Conservation (phyloP, 140 eudicot genomes). For the Flaveria floridana region DNA sequence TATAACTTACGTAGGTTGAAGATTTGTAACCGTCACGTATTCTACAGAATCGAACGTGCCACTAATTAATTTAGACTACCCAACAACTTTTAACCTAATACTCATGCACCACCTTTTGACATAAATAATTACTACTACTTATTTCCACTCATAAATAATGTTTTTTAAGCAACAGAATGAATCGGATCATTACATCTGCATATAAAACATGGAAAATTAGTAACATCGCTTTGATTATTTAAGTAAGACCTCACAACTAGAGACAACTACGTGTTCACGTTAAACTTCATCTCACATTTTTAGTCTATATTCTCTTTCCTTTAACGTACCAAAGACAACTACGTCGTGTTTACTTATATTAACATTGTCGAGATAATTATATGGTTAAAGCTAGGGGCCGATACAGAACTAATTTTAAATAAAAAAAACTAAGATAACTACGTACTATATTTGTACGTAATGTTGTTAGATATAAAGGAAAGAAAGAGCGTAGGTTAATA, state of each 20-base stretch:
- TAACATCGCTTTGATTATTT: constrained; percentile 12
- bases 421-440: no score
- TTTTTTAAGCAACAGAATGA: neutral
- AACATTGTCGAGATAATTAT: no score
- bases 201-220: neutral
- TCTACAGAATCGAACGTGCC: constrained; percentile 30
- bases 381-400: no score
- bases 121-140: neutral
- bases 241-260: neutral
- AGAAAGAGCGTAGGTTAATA: no score
- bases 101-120: constrained; percentile 15
- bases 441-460: no score
- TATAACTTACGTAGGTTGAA: neutral
- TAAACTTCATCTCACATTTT: neutral
- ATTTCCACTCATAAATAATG: neutral
- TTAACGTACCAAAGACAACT: neutral
- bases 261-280: constrained; percentile 5
- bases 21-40: constrained; percentile 2
- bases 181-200: constrained; percentile 24
- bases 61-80: constrained; percentile 14
- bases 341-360: no score
- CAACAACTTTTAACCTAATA: constrained; percentile 42
- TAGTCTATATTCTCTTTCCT: neutral
- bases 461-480: no score
- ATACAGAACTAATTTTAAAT: no score